Evolutionary conservation across 2,329 filamentous ascomycete species (phyloP).

Genomic region (Pseudocercospora musae): DNA sequence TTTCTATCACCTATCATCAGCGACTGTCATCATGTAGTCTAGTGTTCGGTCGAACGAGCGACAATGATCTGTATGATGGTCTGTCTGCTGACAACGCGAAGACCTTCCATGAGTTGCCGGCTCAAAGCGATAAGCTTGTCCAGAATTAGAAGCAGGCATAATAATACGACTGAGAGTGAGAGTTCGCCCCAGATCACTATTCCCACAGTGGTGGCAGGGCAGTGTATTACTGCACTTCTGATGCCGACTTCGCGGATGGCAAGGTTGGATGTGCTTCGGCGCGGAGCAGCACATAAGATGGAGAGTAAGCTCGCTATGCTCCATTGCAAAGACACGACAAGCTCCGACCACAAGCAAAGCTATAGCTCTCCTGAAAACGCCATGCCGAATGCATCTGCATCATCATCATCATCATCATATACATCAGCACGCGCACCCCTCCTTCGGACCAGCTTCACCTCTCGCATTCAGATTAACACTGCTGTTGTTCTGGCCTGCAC

Average conservation of each 20-base stretch:
- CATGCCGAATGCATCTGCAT: conserved; percentile 1
- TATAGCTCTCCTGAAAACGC: background rate
- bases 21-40: background rate
- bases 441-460: conserved; percentile 70
- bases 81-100: background rate
- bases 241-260: background rate
- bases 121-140: background rate
- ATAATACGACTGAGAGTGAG: background rate
- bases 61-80: background rate
- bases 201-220: background rate
- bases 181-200: background rate
- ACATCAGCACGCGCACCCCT: conserved; percentile 85
- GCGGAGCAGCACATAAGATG: background rate
- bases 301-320: background rate
- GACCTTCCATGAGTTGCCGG: background rate
- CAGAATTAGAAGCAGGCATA: background rate
- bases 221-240: background rate
- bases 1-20: background rate
- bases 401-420: conserved; percentile 45
- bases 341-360: background rate
- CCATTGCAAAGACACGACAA: background rate
- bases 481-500: conserved; percentile 55
- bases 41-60: background rate
- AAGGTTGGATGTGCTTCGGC: background rate
- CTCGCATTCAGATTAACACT: conserved; percentile 79